Conservation (phyloP, 306 rosid species). For the Quercus bicolor region DNA sequence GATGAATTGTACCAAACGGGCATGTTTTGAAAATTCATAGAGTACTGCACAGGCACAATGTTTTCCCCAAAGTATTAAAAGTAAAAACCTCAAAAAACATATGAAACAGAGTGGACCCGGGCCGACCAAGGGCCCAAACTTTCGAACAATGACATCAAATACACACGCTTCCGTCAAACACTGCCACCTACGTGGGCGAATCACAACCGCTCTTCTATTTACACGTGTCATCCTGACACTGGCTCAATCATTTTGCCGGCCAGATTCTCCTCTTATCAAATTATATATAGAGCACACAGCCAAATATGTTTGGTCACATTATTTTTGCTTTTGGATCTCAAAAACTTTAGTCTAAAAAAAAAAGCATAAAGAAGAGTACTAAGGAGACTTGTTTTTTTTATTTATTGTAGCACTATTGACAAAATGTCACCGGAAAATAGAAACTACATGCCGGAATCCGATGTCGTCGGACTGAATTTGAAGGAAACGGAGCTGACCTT, state of each 20-base stretch:
- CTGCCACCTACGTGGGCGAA: conserved; percentile 25
- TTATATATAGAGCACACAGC: conserved; percentile 10
- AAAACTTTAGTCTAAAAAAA: background rate
- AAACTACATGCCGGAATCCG: conserved; percentile 19
- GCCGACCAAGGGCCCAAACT: conserved; percentile 21
- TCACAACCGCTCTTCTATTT: background rate
- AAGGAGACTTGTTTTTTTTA: background rate
- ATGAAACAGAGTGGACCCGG: background rate
- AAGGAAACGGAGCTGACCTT: conserved; percentile 57
- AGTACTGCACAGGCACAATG: no score
- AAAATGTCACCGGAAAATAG: conserved; percentile 37
- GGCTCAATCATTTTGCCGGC: conserved; percentile 21
- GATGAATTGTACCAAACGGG: no score
- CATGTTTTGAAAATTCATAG: no score
- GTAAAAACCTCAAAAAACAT: background rate
- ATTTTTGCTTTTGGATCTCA: background rate
- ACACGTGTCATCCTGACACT: conserved; percentile 17
- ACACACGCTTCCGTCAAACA: conserved; percentile 26
- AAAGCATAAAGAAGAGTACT: background rate
- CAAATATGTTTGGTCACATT: background rate
- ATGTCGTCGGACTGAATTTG: conserved; percentile 28
- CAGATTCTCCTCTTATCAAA: background rate
- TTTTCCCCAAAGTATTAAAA: no score
- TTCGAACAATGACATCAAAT: conserved; percentile 14
- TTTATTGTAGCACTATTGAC: background rate